These are phyloP conservation scores for Phalaenopsis hybrid DNA, from an alignment of 116 monocot genomes.

Conservation along the genomic window DNA sequence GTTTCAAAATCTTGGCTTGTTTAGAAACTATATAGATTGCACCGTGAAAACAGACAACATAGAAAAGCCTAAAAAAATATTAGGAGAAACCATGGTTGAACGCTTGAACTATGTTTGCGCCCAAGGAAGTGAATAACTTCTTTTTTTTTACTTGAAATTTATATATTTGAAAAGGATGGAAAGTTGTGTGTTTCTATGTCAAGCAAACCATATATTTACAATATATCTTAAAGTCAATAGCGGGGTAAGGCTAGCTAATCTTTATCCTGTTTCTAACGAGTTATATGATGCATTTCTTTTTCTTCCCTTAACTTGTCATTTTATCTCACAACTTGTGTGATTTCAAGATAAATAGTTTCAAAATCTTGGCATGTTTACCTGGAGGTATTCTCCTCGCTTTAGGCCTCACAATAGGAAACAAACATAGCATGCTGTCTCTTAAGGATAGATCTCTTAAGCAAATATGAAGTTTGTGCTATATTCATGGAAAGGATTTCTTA, in stretches of 20 bases:
- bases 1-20: background rate
- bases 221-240: background rate
- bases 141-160: background rate
- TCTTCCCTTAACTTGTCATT: background rate
- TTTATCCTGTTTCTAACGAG: too few species aligned
- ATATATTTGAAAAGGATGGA: background rate
- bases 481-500: background rate
- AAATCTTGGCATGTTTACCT: background rate
- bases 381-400: background rate
- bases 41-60: background rate
- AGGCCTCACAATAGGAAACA: background rate
- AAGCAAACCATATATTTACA: background rate
- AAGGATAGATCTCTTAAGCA: background rate
- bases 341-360: constrained; percentile 3
- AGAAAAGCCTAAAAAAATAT: background rate
- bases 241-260: too few species aligned
- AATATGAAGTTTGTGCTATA: background rate
- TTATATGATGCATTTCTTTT: too few species aligned
- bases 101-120: background rate
- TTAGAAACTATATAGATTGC: background rate
- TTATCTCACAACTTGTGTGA: background rate
- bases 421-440: background rate
- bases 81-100: background rate
- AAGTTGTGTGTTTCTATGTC: background rate
- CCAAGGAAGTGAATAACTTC: background rate